Base-by-base conservation (phyloP, 768 basidiomycete genomes). In the Podaxis sp. region DNA sequence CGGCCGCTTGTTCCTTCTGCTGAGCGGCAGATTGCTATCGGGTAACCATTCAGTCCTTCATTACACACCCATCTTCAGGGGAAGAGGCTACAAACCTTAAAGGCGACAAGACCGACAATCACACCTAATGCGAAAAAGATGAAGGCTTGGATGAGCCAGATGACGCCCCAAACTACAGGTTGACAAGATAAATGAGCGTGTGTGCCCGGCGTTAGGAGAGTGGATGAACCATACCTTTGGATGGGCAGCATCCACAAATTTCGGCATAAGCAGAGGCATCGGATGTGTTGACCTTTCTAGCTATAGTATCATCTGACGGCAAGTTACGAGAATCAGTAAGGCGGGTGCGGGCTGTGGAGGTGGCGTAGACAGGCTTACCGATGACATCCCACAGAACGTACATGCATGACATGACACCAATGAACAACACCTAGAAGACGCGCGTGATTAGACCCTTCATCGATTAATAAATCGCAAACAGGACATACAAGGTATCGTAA, bases 381-480 rank as follows among this genome's bases (percentile, higher is more conserved):
- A 93, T 79, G 53, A 96, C 88, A 66, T 96, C 94, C 90, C 91
- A 95, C 1, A 93, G 78, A 54, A 85, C 88, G 66, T 94, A 94
- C 76, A 94, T 76, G 71, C 89, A 91, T 6, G 89, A 91, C 92
- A 94, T 94, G 59, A 83, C 82, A 16, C 92, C 92, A 36, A 94
- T 84, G 70, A 94, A 94, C 25, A 94, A 71, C 10, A 93, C 77
- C 90, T 90, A 56, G 7, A 18, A 7, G 55, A 38, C 23, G 9
- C n/a, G 21, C 47, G 4, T 9, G 56, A 47, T 13, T 11, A 46
- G 38, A 11, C 40, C 55, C 11, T 3, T 28, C 5, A 23, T 23
- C n/a, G 42, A 44, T 21, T 16, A 58, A 25, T 32, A 11, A 13
- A 5, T 32, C 53, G 23, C 36, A 38, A 35, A 23, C 35, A 37